Evolutionary conservation across 163 green algal species (phyloP).

Genomic region (Volvox carteri): DNA sequence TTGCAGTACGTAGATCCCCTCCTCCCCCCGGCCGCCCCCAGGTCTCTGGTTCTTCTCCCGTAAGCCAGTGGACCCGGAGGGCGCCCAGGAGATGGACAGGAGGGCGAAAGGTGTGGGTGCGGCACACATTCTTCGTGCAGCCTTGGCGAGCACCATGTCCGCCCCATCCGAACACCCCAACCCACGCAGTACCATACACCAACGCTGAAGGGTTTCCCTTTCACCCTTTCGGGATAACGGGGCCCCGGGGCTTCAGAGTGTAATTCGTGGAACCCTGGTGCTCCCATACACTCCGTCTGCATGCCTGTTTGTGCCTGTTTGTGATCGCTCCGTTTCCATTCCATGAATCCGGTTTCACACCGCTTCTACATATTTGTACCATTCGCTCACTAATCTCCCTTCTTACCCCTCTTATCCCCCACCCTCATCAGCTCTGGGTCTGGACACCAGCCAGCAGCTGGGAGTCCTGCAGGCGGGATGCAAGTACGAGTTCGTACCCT

Average conservation of each 20-base stretch:
- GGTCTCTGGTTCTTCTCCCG: slow-evolving; percentile 53
- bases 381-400: too few species aligned
- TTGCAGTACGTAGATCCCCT: neutral
- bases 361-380: too few species aligned
- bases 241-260: neutral
- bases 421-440: neutral
- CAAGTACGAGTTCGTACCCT: slow-evolving; percentile 2
- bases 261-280: neutral
- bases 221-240: neutral
- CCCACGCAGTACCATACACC: neutral
- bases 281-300: neutral
- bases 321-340: too few species aligned
- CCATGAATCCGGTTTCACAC: too few species aligned
- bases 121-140: neutral
- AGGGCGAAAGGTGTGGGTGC: neutral
- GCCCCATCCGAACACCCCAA: neutral
- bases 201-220: neutral
- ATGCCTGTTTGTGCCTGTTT: neutral
- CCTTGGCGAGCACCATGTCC: neutral
- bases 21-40: neutral
- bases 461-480: slow-evolving; percentile 16
- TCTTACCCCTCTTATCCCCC: neutral
- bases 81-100: neutral
- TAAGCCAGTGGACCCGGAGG: slow-evolving; percentile 7
- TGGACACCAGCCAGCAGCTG: slow-evolving; percentile 28